Evolutionary conservation across 371 early-diverging fungal species (phyloP), one percentile per base, ranked within the genome.

Genomic region (Mucor ambiguus): DNA sequence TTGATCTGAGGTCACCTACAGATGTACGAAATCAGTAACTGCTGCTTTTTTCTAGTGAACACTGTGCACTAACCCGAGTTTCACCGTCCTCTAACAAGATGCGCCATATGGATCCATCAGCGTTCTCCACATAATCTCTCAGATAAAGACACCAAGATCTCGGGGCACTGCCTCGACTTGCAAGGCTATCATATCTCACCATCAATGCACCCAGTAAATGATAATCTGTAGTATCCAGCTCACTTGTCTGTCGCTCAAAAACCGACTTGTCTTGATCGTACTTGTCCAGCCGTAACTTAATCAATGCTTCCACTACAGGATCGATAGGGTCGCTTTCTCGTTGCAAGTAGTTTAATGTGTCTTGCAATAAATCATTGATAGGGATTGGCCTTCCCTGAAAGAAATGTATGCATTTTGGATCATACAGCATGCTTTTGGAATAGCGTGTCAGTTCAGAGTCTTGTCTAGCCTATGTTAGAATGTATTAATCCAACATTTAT

Each of bases 131-230:
- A 60, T 73, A 81, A 56, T 74, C 77, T n/a, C 82, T 71, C 11
- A 79, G 20, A 60, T 81, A 81, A 14, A 81, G 63, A 41, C 72
- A 72, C 79, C 82, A 81, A 16, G 65, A 20, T 43, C 67, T 43
- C 16, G 70, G 43, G 26, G 54, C 24, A 37, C 37, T 38, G 4
- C 64, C 69, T 22, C 43, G 33, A 30, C 26, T 70, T 10, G 59
- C 43, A 3, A 56, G 60, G 46, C 65, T 60, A 35, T 77, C 76
- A 37, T 77, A 67, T 4, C 71, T 68, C 22, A 66, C 68, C 78
- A 81, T 74, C 26, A 81, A 46, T 9, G 72, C 81, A 12, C 79
- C 82, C 71, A 79, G 71, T 24, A 81, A 46, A 22, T 71, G 59
- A 63, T 75, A 79, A 48, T 75, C 70, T n/a, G 70, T 35, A 20